phyloP scores from a whole-genome alignment of 108 stramenopile genomes.

The Fistulifera pelliculosa region DNA sequence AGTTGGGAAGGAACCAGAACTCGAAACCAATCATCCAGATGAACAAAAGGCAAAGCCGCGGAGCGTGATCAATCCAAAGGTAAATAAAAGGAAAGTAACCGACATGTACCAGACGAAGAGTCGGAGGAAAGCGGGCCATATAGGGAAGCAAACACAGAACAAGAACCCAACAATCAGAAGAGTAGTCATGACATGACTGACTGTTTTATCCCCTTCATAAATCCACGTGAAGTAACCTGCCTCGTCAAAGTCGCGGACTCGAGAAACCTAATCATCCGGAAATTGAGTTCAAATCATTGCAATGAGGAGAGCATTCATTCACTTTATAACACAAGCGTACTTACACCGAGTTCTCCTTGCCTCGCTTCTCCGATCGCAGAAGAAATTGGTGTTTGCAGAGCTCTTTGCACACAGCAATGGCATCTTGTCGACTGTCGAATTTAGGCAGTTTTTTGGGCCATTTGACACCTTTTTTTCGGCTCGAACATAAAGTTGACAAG shows the following conservation, averaged over 20 bases:
- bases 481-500: constrained; percentile 89
- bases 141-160: constrained; percentile 93
- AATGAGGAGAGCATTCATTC: background rate
- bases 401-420: constrained; percentile 79
- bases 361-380: constrained; percentile 89
- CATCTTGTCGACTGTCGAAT: constrained; percentile 74
- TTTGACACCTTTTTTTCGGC: constrained; percentile 84
- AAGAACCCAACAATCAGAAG: constrained; percentile 89
- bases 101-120: constrained; percentile 97
- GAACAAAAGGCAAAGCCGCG: constrained; percentile 85
- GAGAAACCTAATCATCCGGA: constrained; percentile 37
- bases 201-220: constrained; percentile 91
- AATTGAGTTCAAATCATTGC: background rate
- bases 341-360: constrained; percentile 80
- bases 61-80: constrained; percentile 80
- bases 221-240: constrained; percentile 96
- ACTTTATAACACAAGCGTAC: constrained; percentile 5
- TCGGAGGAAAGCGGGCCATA: constrained; percentile 95
- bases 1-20: constrained; percentile 94
- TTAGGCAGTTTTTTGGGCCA: constrained; percentile 83
- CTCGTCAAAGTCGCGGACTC: constrained; percentile 84
- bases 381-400: constrained; percentile 79
- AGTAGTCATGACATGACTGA: constrained; percentile 89
- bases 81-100: constrained; percentile 91
- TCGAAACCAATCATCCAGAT: constrained; percentile 95